These are phyloP conservation scores for Acanthamoeba triangularis DNA, from an alignment of 208 protist genomes.

Conservation along the genomic window DNA sequence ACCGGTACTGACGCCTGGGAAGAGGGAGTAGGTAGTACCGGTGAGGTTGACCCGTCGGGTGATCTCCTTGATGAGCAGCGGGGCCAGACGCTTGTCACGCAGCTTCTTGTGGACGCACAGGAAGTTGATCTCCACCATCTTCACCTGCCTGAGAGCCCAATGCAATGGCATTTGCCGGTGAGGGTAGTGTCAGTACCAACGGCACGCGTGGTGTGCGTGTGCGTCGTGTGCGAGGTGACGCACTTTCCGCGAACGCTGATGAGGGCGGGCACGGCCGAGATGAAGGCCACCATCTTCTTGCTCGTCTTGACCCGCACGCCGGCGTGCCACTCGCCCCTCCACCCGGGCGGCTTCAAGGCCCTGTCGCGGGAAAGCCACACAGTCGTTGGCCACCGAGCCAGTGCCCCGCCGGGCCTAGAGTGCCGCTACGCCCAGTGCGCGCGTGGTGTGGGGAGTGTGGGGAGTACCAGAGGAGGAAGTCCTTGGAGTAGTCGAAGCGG, in stretches of 20 bases:
- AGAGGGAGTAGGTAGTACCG: slow-evolving; percentile 56
- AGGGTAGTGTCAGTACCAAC: not conserved
- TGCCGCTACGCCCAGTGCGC: too few species aligned
- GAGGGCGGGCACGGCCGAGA: slow-evolving; percentile 96
- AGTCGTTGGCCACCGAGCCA: not conserved
- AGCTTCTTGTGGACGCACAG: slow-evolving; percentile 99
- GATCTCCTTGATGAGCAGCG: slow-evolving; percentile 98
- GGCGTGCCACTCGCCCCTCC: slow-evolving; percentile 97
- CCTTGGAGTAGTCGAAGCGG: slow-evolving; percentile 99
- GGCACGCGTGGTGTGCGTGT: not conserved
- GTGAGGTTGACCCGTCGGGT: slow-evolving; percentile 98
- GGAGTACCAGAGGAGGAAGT: slow-evolving; percentile 97
- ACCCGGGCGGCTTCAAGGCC: slow-evolving; percentile 98
- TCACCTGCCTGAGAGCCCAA: not conserved
- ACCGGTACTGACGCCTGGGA: not conserved
- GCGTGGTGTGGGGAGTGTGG: not conserved
- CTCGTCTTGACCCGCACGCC: slow-evolving; percentile 95
- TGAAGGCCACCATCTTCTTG: slow-evolving; percentile 97
- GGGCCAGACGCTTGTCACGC: slow-evolving; percentile 97
- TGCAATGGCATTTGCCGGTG: not conserved
- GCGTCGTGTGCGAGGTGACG: not conserved
- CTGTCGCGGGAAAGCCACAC: slow-evolving; percentile 61
- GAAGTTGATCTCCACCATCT: slow-evolving; percentile 99
- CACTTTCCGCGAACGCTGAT: slow-evolving; percentile 87
- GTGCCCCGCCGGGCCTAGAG: too few species aligned